Evolutionary conservation across 176 grass and related monocot species (phyloP).

Genomic region (Triticum monococcum): DNA sequence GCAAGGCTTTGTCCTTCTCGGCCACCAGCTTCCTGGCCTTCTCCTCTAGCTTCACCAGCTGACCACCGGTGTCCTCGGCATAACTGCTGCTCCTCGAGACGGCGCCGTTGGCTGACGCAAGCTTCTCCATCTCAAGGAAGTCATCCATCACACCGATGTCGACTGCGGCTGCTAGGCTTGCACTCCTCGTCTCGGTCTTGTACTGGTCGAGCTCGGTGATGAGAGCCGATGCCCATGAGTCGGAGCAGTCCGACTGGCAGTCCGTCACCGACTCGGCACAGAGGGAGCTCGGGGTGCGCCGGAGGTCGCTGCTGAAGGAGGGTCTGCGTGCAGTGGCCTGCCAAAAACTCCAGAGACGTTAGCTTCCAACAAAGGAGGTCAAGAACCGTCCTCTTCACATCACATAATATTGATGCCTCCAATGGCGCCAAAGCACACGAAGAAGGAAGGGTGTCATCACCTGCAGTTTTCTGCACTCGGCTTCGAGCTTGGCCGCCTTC

Average conservation of each 20-base stretch:
- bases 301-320: conserved; percentile 21
- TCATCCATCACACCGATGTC: conserved; percentile 65
- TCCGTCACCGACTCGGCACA: conserved; percentile 54
- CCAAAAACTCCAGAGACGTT: not conserved
- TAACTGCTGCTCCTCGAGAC: conserved; percentile 14
- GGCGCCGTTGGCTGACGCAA: conserved; percentile 18
- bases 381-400: not conserved
- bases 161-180: conserved; percentile 18
- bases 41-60: conserved; percentile 46
- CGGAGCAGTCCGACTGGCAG: conserved; percentile 68
- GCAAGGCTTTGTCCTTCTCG: conserved; percentile 67
- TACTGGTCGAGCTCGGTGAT: conserved; percentile 69
- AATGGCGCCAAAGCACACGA: not conserved
- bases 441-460: not conserved
- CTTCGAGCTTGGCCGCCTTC: conserved; percentile 69
- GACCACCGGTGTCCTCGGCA: conserved; percentile 22
- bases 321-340: conserved; percentile 37
- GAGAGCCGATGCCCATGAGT: conserved; percentile 64
- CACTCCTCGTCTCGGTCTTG: conserved; percentile 60
- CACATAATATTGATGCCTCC: not conserved
- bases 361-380: not conserved
- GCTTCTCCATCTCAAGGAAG: conserved; percentile 90
- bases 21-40: conserved; percentile 46
- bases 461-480: conserved; percentile 72
- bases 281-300: conserved; percentile 30